A percentile compares a stretch with the other conserved stretches of the same genome.
These are phyloP conservation scores for Chaetomium tenue DNA, from an alignment of 495 filamentous ascomycete genomes.

Conservation along the genomic window DNA sequence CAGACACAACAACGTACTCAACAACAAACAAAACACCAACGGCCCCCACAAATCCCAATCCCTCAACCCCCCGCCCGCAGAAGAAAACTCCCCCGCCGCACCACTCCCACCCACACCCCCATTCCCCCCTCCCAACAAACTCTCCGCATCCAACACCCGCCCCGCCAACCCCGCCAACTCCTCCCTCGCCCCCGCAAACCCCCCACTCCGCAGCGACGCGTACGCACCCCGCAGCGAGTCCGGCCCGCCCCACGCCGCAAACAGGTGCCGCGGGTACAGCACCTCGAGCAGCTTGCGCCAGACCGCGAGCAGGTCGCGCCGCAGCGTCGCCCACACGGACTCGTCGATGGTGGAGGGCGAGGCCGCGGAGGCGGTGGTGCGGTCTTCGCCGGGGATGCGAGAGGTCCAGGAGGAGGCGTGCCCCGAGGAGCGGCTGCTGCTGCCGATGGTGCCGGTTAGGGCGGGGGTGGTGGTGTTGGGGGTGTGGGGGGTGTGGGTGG, in stretches of 20 bases:
- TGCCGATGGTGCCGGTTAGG: conserved; percentile 73
- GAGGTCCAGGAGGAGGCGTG: conserved; percentile 67
- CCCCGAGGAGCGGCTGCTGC: conserved; percentile 35
- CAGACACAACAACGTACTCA: conserved; percentile 82
- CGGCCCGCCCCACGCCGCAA: conserved; percentile 35
- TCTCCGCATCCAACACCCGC: conserved; percentile 62
- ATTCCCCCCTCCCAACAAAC: conserved; percentile 67
- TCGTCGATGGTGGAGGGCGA: conserved; percentile 90
- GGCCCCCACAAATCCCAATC: conserved; percentile 99
- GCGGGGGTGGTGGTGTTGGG: conserved; percentile 66
- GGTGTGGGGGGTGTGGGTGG: conserved; percentile 49
- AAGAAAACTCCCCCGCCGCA: conserved; percentile 38
- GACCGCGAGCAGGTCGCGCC: conserved; percentile 84
- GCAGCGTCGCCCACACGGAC: conserved; percentile 90
- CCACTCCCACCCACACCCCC: conserved; percentile 81
- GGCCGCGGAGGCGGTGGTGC: conserved; percentile 61
- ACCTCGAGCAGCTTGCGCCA: conserved; percentile 98
- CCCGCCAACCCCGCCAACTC: conserved; percentile 59
- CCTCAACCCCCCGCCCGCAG: conserved; percentile 79
- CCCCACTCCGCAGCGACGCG: conserved; percentile 49
- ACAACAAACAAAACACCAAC: conserved; percentile 82
- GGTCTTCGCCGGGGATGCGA: conserved; percentile 88
- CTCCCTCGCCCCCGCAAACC: conserved; percentile 56
- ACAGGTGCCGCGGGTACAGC: conserved; percentile 92
- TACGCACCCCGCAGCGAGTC: conserved; percentile 50